Conservation (phyloP, 306 rosid genomes). For the Cucumis sativus region Cucumber_9930_V3 NC_026655.2:1197001-1197500, state of each 20-base stretch:
- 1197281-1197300: conserved; percentile 31
- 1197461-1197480: conserved; percentile 36
- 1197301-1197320: background rate
- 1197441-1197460: background rate
- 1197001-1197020: conserved; percentile 93
- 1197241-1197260: conserved; percentile 69
- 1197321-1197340: background rate
- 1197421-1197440: background rate
- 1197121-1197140: background rate
- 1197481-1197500: conserved; percentile 76
- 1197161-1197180: background rate
- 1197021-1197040: conserved; percentile 74
- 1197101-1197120: conserved; percentile 7
- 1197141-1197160: background rate
- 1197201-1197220: conserved; percentile 80
- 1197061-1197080: conserved; percentile 94
- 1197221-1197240: conserved; percentile 73
- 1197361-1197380: background rate
- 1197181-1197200: conserved; percentile 70
- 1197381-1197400: background rate
- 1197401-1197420: background rate
- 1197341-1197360: too few species aligned
- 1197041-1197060: conserved; percentile 76
- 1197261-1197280: conserved; percentile 64
- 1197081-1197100: conserved; percentile 95